Percentiles rank a stretch among this genome's conserved stretches.
Conservation (phyloP, 495 filamentous ascomycete genomes). For the Penicillium manginii region DNA sequence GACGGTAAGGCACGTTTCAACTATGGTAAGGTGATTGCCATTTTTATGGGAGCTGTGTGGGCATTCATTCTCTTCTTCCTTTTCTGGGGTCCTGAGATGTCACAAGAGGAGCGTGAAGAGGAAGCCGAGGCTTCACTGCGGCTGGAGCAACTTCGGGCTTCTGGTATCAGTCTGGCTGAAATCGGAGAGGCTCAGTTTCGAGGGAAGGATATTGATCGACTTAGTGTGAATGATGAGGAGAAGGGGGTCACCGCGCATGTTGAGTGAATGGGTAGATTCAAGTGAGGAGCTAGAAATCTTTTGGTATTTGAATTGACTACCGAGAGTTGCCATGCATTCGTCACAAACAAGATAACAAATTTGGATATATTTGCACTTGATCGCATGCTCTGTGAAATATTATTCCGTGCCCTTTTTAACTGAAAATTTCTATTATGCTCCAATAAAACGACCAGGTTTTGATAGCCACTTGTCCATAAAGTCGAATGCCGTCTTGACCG, state of each 20-base stretch:
- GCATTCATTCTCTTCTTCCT: conserved; percentile 39
- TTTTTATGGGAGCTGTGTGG: conserved; percentile 35
- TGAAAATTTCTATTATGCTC: no score
- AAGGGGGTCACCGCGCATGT: conserved; percentile 12
- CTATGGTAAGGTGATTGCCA: conserved; percentile 39
- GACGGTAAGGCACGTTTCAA: conserved; percentile 32
- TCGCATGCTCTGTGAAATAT: no score
- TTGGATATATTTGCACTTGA: no score
- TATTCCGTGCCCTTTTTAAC: no score
- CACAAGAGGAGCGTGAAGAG: conserved; percentile 38
- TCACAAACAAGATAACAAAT: no score
- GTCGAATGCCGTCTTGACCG: no score
- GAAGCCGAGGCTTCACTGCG: conserved; percentile 27
- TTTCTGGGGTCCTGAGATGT: conserved; percentile 42
- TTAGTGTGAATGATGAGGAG: background rate
- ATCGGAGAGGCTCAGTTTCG: conserved; percentile 17
- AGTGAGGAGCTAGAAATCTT: background rate
- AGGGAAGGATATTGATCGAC: conserved; percentile 11
- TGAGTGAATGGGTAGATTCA: conserved; percentile 4
- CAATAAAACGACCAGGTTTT: no score
- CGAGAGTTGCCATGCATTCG: no score
- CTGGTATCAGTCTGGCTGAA: conserved; percentile 30
- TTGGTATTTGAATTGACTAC: background rate
- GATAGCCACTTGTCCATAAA: no score
- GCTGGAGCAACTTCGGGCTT: conserved; percentile 31